Conservation (phyloP, 805 yeast species). For the Candida vaughaniae region DNA sequence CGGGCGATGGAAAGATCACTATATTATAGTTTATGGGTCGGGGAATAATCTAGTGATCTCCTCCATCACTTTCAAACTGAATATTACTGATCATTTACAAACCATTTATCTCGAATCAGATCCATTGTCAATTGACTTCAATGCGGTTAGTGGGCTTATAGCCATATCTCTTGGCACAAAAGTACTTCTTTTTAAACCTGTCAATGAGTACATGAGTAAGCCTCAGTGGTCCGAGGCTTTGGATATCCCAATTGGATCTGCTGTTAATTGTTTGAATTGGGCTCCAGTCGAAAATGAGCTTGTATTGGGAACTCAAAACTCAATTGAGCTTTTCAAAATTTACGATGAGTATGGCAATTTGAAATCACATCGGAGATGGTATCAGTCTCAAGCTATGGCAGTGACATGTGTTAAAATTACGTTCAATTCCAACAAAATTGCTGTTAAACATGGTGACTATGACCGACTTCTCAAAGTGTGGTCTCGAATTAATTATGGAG, state of each 20-base stretch:
- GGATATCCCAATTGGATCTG: conserved; percentile 17
- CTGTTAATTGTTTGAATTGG: conserved; percentile 51
- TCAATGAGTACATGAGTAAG: conserved; percentile 44
- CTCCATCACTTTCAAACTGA: conserved; percentile 18
- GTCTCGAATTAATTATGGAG: conserved; percentile 70
- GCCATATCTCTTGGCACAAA: conserved; percentile 51
- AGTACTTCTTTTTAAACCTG: conserved; percentile 55
- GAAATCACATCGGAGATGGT: conserved; percentile 41
- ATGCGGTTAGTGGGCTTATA: conserved; percentile 54
- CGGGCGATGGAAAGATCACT: conserved; percentile 63
- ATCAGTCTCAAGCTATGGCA: conserved; percentile 57
- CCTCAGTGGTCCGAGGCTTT: conserved; percentile 47
- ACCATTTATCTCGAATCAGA: conserved; percentile 72
- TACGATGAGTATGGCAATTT: conserved; percentile 46
- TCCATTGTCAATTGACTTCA: conserved; percentile 64
- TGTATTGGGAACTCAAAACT: conserved; percentile 53
- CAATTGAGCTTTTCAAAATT: conserved; percentile 54
- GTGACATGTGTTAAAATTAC: conserved; percentile 59
- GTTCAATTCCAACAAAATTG: conserved; percentile 62
- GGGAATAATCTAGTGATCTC: conserved; percentile 76
- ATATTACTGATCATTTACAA: conserved; percentile 45
- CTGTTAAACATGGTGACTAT: conserved; percentile 57
- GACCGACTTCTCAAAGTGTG: conserved; percentile 76
- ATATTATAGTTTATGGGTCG: conserved; percentile 73
- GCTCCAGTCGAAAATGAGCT: conserved; percentile 54